Evolutionary conservation across 768 basidiomycete species (phyloP).

Genomic region (Kwoniella sp.): DNA sequence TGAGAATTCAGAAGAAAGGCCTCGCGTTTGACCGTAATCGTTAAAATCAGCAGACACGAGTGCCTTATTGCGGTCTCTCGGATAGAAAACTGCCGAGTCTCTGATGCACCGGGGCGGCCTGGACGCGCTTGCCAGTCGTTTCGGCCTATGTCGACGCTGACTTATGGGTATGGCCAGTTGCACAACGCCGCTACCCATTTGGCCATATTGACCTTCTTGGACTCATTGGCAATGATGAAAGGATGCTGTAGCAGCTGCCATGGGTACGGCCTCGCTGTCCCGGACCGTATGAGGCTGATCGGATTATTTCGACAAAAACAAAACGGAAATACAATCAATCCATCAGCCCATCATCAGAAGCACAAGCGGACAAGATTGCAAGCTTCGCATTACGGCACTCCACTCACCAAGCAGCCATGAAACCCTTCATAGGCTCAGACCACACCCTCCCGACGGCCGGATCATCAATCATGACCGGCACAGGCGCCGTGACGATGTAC

Average conservation of each 20-base stretch:
- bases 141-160: not conserved
- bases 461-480: constrained; percentile 52
- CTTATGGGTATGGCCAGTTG: constrained; percentile 28
- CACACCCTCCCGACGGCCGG: constrained; percentile 59
- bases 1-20: no score
- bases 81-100: no score
- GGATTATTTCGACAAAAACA: no score
- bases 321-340: not conserved
- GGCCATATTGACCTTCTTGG: constrained; percentile 82
- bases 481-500: constrained; percentile 68
- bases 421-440: constrained; percentile 86
- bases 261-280: constrained; percentile 72
- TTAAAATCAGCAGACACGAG: no score
- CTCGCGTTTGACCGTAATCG: no score
- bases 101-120: no score
- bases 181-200: constrained; percentile 64
- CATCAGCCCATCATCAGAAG: not conserved
- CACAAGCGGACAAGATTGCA: not conserved
- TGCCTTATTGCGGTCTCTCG: no score
- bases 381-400: no score
- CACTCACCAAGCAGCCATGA: constrained; percentile 79
- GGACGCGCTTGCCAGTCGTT: no score
- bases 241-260: constrained; percentile 79
- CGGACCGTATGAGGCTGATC: constrained; percentile 70
- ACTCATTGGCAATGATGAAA: constrained; percentile 77